Evolutionary conservation across 352 stramenopile genomes (phyloP).

Genomic region (Globisporangium paddicum): DNA sequence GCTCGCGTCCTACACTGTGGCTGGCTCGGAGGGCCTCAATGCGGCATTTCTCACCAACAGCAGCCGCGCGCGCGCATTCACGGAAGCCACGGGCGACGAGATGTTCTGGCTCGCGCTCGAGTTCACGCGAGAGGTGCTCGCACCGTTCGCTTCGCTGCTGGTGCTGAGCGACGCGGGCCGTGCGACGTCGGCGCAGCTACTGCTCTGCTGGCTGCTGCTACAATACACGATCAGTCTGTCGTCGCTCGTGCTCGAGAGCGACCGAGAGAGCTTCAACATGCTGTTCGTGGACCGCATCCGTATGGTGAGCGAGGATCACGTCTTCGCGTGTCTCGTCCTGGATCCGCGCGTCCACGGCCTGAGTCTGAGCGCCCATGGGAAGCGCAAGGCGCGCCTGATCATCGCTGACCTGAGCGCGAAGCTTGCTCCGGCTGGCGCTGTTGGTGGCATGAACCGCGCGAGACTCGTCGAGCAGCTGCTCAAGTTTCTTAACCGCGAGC

Average conservation of each 20-base stretch:
- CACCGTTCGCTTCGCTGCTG: slow-evolving; percentile 20
- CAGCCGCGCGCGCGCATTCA: neutral
- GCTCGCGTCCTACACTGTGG: neutral
- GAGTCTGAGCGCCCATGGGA: slow-evolving; percentile 26
- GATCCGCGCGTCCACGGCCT: slow-evolving; percentile 31
- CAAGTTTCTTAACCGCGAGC: slow-evolving; percentile 30
- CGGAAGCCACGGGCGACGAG: slow-evolving; percentile 8
- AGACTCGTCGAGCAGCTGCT: slow-evolving; percentile 30
- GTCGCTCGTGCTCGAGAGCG: slow-evolving; percentile 6
- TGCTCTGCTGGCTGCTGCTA: slow-evolving; percentile 26
- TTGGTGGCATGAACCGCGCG: slow-evolving; percentile 7
- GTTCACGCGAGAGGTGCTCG: slow-evolving; percentile 13
- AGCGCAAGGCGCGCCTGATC: slow-evolving; percentile 22
- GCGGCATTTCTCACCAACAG: neutral
- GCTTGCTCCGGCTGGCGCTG: slow-evolving; percentile 3
- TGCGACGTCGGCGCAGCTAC: slow-evolving; percentile 22
- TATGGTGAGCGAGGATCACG: slow-evolving; percentile 16
- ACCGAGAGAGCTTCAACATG: slow-evolving; percentile 19
- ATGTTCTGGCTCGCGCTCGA: slow-evolving; percentile 24
- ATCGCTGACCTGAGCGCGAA: slow-evolving; percentile 14
- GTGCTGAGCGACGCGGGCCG: slow-evolving; percentile 24
- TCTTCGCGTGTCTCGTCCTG: slow-evolving; percentile 27
- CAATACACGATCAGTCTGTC: slow-evolving; percentile 12
- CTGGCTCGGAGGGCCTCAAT: neutral
- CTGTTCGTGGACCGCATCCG: slow-evolving; percentile 19